These are phyloP conservation scores for Coniochaeta sp. DNA, from an alignment of 2,329 filamentous ascomycete species.

Conservation along the genomic window DNA sequence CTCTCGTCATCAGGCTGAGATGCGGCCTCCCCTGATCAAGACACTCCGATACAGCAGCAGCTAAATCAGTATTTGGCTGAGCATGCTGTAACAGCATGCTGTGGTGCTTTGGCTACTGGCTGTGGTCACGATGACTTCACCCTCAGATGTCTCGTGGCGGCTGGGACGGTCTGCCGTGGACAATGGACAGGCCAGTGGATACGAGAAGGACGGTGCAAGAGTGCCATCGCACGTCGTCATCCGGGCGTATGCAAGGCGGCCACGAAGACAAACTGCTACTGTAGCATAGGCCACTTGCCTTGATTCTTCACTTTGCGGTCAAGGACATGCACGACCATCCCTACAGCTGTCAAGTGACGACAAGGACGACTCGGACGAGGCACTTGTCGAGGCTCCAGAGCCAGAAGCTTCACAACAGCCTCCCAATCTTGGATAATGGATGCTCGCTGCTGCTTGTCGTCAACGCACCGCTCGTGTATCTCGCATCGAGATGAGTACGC, in stretches of 20 bases:
- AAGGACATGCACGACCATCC: background rate
- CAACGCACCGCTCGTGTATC: too few relatives aligned
- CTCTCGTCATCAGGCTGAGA: slow-evolving; percentile 1
- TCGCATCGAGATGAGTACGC: too few relatives aligned
- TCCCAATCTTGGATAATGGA: too few relatives aligned
- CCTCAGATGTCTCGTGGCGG: background rate
- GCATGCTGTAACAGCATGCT: background rate
- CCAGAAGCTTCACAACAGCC: too few relatives aligned
- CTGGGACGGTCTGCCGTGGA: background rate
- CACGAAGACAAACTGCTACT: background rate
- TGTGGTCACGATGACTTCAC: background rate
- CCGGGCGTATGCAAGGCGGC: background rate
- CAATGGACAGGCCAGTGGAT: background rate
- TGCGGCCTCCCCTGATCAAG: background rate
- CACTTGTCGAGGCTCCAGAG: too few relatives aligned
- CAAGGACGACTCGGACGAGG: background rate
- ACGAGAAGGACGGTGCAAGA: background rate
- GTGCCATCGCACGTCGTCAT: background rate
- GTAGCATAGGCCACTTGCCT: background rate
- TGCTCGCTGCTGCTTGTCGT: too few relatives aligned
- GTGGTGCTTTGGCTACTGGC: background rate
- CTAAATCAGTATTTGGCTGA: background rate
- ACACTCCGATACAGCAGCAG: background rate
- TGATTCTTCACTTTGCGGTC: background rate
- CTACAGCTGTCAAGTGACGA: background rate